Base-by-base conservation (phyloP, 176 grass and related monocot species). In the Guadua angustifolia region DNA sequence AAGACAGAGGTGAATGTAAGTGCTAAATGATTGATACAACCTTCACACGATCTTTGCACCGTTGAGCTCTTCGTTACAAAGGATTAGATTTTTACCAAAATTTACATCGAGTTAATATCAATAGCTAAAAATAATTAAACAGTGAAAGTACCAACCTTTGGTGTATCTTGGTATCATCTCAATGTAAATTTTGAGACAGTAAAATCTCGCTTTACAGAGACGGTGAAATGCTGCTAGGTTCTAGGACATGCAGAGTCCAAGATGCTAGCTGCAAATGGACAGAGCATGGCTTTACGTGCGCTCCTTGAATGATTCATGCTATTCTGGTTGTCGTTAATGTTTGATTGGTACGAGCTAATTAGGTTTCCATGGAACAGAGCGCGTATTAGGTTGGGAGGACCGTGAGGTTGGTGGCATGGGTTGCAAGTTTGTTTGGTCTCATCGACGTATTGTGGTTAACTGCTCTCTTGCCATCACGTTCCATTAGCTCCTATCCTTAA, bases 301-400 rank as follows among this genome's bases (percentile, higher is more conserved):
- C 42, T 46, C 12, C 44, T 33, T 11, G 70, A 73, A 51, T 50
- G 45, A 51, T 7, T 10, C 22, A 51, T 32, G 24, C 15, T 57
- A 9, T 21, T 75, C 8, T 75, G 49, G 8, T 36, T 51, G 50
- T 33, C 72, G 26, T 75, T 19, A 75, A 56, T 38, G 47, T 56
- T 56, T 26, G 50, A 53, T 56, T n/a, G 72, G 72, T 51, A 56
- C 72, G 8, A 75, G 14, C 50, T 5, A 21, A 75, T 75, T 75
- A 74, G 49, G 72, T 36, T 49, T 21, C 45, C 46, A 75, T 12
- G 32, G 51, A 19, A 75, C 73, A 19, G 16, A 55, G 8, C 26
- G 39, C 50, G 21, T 16, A 36, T 75, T 75, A 75, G 51, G 33
- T 75, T 26, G 7, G 69, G 69, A 47, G 72, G 72, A 36, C 50